phyloP scores from a whole-genome alignment of 306 rosid genomes.

The Canavalia gladiata region DNA sequence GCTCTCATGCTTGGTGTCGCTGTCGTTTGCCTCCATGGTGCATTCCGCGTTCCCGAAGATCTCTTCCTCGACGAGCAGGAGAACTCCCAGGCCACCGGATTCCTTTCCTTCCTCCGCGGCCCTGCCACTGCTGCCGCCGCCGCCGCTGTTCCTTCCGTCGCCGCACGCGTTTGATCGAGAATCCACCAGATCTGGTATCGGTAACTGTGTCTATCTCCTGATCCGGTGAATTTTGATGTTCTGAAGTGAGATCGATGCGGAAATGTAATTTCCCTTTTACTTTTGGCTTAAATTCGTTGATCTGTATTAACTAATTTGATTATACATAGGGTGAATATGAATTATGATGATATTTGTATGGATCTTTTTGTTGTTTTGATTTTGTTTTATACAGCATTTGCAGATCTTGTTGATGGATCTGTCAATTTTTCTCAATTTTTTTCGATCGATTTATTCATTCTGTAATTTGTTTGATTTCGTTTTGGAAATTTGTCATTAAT shows the following conservation, averaged over 20 bases:
- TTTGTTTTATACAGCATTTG: slow-evolving; percentile 39
- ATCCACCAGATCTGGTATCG: slow-evolving; percentile 22
- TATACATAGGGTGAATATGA: slow-evolving; percentile 46
- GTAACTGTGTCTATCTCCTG: slow-evolving; percentile 37
- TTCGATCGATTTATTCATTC: slow-evolving; percentile 9
- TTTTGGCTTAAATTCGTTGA: neutral
- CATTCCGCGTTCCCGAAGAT: slow-evolving; percentile 86
- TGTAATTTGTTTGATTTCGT: slow-evolving; percentile 15
- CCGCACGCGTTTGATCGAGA: slow-evolving; percentile 59
- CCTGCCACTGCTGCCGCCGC: slow-evolving; percentile 64
- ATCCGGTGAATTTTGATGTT: slow-evolving; percentile 38
- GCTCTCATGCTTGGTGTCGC: slow-evolving; percentile 73
- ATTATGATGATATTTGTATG: slow-evolving; percentile 49
- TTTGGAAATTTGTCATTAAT: neutral
- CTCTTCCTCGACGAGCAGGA: slow-evolving; percentile 89
- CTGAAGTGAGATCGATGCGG: slow-evolving; percentile 28
- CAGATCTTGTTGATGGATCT: slow-evolving; percentile 51
- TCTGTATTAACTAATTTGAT: slow-evolving; percentile 33
- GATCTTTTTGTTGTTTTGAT: slow-evolving; percentile 48
- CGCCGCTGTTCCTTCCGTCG: slow-evolving; percentile 55
- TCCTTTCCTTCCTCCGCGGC: slow-evolving; percentile 69
- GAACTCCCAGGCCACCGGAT: slow-evolving; percentile 58
- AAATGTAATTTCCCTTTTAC: slow-evolving; percentile 20
- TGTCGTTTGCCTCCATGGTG: slow-evolving; percentile 78
- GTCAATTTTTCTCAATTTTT: slow-evolving; percentile 23